Evolutionary conservation across 2,329 filamentous ascomycete genomes (phyloP).

Genomic region (Mollisia scopiformis): DNA sequence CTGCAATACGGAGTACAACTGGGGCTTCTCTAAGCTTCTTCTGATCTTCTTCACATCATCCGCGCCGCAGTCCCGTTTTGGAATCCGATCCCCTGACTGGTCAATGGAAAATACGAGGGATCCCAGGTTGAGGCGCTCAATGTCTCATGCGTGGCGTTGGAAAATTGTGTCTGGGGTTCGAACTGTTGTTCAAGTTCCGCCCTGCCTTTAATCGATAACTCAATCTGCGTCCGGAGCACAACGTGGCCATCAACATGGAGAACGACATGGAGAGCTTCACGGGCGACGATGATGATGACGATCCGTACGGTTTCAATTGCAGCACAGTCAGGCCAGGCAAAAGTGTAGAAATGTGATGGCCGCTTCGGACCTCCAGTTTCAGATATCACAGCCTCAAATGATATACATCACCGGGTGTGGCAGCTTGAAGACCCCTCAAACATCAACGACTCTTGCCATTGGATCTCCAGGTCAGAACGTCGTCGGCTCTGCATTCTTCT

Average conservation of each 20-base stretch:
- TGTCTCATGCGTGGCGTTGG: conserved; percentile 21
- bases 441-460: not conserved
- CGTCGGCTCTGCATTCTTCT: not conserved
- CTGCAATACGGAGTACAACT: not conserved
- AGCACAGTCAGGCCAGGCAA: not conserved
- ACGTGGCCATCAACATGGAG: not conserved
- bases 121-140: conserved; percentile 13
- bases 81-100: not conserved
- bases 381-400: conserved; percentile 9
- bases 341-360: not conserved
- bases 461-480: conserved; percentile 1
- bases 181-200: not conserved
- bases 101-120: conserved; percentile 19
- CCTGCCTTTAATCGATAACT: not conserved
- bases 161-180: not conserved
- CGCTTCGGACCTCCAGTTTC: conserved; percentile 9
- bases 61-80: conserved; percentile 1
- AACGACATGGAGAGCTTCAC: not conserved
- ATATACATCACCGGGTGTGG: conserved; percentile 5
- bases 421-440: conserved; percentile 6
- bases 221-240: not conserved
- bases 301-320: conserved; percentile 4
- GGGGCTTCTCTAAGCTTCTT: not conserved
- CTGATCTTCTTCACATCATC: not conserved
- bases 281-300: not conserved